Evolutionary conservation across 345 rosid species (phyloP), one percentile per base, ranked within the genome.

Genomic region (Corchorus olitorius): DNA sequence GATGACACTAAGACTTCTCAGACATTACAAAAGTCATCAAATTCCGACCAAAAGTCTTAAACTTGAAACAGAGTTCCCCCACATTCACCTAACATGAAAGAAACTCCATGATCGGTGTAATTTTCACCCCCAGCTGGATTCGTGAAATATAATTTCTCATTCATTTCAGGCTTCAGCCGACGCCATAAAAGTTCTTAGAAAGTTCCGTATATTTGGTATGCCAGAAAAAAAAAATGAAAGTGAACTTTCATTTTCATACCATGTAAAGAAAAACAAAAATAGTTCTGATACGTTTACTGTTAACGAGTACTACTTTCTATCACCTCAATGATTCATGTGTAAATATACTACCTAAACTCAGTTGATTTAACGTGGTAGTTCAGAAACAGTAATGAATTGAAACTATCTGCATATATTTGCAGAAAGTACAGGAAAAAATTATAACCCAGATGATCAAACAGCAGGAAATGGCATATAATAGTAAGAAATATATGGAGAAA

Each of bases 1-100:
- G 67, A 61, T 68, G 79, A 37, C 74, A 72, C 9, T 16, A 75
- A 4, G 62, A 52, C 49, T 37, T 74, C 3, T 15, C 27, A 48
- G 19, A 16, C 65, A 11, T 61, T 33, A 39, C 17, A 58, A 4
- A 17, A 55, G 69, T 13, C 43, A 48, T 71, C 52, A 20, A 67
- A 17, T 39, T 63, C 49, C 10, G 66, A 70, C 37, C 46, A 58
- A 37, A 72, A 75, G 73, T 75, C 80, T 5, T 27, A 20, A 61
- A 46, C 33, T 33, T 16, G 74, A 69, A 65, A 68, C 61, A 48
- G 72, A 58, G 71, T 17, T 76, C 39, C 73, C 62, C 76, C 49
- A 71, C 63, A 39, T 53, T 15, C 76, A 79, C 78, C 83, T 11
- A 78, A 70, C 79, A n/a, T 5, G 27, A 43, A 65, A 27, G 27